These are phyloP conservation scores for Thalassiosira mediterranea DNA, from an alignment of 352 stramenopile species.

Conservation along the genomic window DNA sequence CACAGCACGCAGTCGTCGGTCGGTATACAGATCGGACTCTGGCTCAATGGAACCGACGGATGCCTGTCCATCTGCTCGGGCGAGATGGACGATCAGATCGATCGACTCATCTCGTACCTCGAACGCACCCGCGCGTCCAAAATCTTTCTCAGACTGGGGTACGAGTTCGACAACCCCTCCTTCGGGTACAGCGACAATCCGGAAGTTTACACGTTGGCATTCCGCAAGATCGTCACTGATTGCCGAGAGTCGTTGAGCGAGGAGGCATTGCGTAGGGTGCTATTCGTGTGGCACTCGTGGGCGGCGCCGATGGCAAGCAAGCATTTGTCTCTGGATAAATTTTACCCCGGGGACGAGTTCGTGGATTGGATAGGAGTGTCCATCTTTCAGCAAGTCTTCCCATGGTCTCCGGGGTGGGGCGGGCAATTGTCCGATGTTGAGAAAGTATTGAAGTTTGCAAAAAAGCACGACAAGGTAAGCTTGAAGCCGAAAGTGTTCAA, in stretches of 20 bases:
- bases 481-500: too few species aligned
- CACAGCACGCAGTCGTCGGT: conserved; percentile 16
- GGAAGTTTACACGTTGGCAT: conserved; percentile 63
- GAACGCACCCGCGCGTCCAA: conserved; percentile 42
- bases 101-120: conserved; percentile 60
- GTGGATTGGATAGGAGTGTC: conserved; percentile 84
- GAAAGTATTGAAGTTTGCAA: conserved; percentile 79
- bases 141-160: conserved; percentile 79
- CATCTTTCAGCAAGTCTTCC: conserved; percentile 84
- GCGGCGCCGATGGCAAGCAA: conserved; percentile 47
- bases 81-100: conserved; percentile 61
- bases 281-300: conserved; percentile 85
- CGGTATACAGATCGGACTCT: conserved; percentile 77
- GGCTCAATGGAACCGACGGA: conserved; percentile 69
- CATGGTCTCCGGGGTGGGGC: conserved; percentile 51
- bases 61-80: conserved; percentile 67
- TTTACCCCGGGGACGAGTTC: conserved; percentile 78
- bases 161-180: conserved; percentile 81
- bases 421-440: conserved; percentile 56
- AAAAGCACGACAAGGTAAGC: conserved; percentile 41
- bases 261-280: conserved; percentile 39
- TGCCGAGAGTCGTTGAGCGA: conserved; percentile 52
- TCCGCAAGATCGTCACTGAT: conserved; percentile 62
- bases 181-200: conserved; percentile 74
- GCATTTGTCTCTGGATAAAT: conserved; percentile 46